A percentile compares a stretch with the other conserved stretches of the same genome.
These are phyloP conservation scores for Xerocomus amazonicus DNA, from an alignment of 1,284 basidiomycete species.

Conservation along the genomic window DNA sequence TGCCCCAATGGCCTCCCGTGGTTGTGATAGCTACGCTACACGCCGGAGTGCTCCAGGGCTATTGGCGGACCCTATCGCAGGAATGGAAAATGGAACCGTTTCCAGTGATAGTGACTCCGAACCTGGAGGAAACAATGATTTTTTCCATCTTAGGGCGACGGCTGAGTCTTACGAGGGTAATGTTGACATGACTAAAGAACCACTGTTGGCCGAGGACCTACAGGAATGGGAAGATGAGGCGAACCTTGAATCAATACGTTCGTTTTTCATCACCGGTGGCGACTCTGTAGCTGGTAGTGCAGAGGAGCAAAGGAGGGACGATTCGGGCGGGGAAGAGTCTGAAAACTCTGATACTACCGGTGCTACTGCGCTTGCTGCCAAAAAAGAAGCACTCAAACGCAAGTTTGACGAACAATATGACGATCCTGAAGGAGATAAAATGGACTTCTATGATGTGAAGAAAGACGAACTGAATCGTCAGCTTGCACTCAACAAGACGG, in stretches of 20 bases:
- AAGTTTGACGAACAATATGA: conserved; percentile 98
- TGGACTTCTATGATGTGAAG: conserved; percentile 88
- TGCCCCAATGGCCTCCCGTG: conserved; percentile 28
- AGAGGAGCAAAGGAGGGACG: conserved; percentile 40
- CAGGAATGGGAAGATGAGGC: conserved; percentile 82
- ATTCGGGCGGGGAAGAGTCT: conserved; percentile 40
- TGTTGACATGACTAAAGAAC: conserved; percentile 71
- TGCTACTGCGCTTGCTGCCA: conserved; percentile 67
- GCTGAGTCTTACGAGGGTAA: conserved; percentile 47
- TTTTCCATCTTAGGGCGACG: conserved; percentile 62
- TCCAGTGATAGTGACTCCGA: conserved; percentile 85
- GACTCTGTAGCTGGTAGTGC: conserved; percentile 31
- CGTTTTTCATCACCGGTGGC: conserved; percentile 88
- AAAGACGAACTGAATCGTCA: conserved; percentile 92
- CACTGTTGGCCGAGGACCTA: conserved; percentile 47
- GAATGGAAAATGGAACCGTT: conserved; percentile 44
- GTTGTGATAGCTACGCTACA: conserved; percentile 45
- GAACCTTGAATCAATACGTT: conserved; percentile 81
- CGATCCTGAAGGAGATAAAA: conserved; percentile 72
- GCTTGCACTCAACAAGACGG: conserved; percentile 79
- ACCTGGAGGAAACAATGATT: conserved; percentile 60
- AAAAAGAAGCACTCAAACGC: conserved; percentile 89
- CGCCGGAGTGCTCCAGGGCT: conserved; percentile 47
- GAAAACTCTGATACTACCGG: conserved; percentile 39
- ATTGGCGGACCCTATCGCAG: conserved; percentile 33